Evolutionary conservation across 1,139 yeast species (phyloP).

Genomic region (Yamadazyma triangularis): DNA sequence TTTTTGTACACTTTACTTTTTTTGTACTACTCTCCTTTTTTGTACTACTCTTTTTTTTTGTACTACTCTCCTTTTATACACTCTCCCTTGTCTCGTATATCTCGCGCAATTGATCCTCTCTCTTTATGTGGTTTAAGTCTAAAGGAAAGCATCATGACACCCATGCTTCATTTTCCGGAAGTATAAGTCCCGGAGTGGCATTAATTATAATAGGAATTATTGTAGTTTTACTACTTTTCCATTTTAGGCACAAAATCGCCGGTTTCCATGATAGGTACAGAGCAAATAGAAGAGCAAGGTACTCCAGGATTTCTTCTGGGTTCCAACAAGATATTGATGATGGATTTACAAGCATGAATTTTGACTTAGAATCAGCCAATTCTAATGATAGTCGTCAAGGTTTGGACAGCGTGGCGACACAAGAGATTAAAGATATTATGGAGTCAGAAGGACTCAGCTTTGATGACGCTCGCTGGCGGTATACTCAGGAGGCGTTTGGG

Average conservation of each 20-base stretch:
- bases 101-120: too few relatives aligned
- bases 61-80: too few relatives aligned
- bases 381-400: constrained; percentile 56
- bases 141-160: too few relatives aligned
- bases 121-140: too few relatives aligned
- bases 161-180: not conserved
- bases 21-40: too few relatives aligned
- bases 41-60: too few relatives aligned
- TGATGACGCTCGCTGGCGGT: constrained; percentile 66
- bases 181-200: too few relatives aligned
- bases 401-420: constrained; percentile 51
- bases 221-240: constrained; percentile 14
- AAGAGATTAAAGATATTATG: constrained; percentile 54
- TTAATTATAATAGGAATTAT: constrained; percentile 11
- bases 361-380: constrained; percentile 50
- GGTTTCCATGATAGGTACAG: constrained; percentile 23
- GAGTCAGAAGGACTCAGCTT: constrained; percentile 42
- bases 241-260: constrained; percentile 21
- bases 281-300: constrained; percentile 18
- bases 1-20: too few relatives aligned
- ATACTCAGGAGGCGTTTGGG: constrained; percentile 42
- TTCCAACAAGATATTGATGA: constrained; percentile 58
- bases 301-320: constrained; percentile 20
- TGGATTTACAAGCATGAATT: constrained; percentile 62
- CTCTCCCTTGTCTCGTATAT: too few relatives aligned